A percentile compares a stretch with the other conserved stretches of the same genome.
phyloP scores from a whole-genome alignment of 331 rosid species.

The Quercus tomentella region DNA sequence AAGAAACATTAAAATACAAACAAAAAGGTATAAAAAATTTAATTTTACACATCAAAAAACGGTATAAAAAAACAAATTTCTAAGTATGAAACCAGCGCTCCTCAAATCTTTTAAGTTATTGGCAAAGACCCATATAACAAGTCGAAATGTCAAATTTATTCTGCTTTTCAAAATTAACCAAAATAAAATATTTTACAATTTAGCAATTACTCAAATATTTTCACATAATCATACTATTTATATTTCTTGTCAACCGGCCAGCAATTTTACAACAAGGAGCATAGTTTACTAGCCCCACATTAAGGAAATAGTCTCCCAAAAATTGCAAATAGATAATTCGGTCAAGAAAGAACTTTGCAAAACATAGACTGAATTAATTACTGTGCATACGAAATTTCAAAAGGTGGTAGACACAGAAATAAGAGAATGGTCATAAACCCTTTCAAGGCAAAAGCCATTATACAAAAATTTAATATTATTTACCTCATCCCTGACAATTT shows the following conservation, averaged over 20 bases:
- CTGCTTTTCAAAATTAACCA: background rate
- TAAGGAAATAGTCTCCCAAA: background rate
- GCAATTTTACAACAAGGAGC: background rate
- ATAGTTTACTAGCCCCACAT: background rate
- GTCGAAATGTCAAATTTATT: background rate
- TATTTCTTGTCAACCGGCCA: background rate
- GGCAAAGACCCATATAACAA: background rate
- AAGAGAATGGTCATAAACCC: background rate
- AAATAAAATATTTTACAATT: background rate
- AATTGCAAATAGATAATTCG: background rate
- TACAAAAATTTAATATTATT: background rate
- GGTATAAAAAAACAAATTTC: background rate
- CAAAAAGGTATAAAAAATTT: background rate
- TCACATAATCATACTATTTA: background rate
- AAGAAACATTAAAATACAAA: background rate
- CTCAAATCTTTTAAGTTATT: background rate
- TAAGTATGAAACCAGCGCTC: background rate
- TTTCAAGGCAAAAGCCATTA: background rate
- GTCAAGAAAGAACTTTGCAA: background rate
- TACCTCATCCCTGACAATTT: background rate
- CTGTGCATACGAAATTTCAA: background rate
- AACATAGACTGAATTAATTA: background rate
- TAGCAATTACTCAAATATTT: background rate
- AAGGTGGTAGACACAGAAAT: background rate
- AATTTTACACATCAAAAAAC: too few relatives aligned